Evolutionary conservation across 306 rosid genomes (phyloP).

Genomic region (Coriaria nepalensis): DNA sequence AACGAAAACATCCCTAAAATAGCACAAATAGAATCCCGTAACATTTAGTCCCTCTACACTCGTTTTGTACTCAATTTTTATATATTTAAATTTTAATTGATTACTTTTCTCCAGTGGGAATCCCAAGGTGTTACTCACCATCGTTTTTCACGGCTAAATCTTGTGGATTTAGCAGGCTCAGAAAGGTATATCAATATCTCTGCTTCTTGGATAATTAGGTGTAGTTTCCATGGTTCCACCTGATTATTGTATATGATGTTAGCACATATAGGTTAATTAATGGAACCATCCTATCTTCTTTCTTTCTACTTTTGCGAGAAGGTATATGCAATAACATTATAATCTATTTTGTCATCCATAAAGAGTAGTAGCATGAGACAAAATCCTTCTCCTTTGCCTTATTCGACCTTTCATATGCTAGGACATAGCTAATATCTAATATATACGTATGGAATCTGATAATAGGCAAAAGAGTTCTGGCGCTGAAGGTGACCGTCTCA

Average conservation of each 20-base stretch:
- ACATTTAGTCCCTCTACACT: not conserved
- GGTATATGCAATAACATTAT: too few species aligned
- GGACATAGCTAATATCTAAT: not conserved
- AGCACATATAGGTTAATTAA: too few species aligned
- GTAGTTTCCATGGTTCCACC: too few species aligned
- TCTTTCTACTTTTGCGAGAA: too few species aligned
- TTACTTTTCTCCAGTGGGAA: conserved; percentile 65
- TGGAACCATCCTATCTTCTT: too few species aligned
- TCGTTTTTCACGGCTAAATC: conserved; percentile 90
- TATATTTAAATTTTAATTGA: conserved; percentile 5
- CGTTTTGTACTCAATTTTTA: conserved; percentile 12
- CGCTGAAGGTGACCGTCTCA: conserved; percentile 97
- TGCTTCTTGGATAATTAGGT: too few species aligned
- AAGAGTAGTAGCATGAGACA: too few species aligned
- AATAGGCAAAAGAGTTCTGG: conserved; percentile 98
- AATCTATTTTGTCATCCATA: too few species aligned
- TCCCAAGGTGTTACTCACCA: conserved; percentile 91
- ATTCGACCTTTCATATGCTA: not conserved
- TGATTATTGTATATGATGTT: too few species aligned
- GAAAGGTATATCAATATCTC: conserved; percentile 48
- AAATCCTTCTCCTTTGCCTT: not conserved
- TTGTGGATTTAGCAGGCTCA: conserved; percentile 98
- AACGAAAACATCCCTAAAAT: too few species aligned
- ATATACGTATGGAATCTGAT: conserved; percentile 12
- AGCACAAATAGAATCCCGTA: too few species aligned